These are phyloP conservation scores for Sugiyamaella neomexicana DNA, from an alignment of 1,139 yeast genomes.

Conservation along the genomic window DNA sequence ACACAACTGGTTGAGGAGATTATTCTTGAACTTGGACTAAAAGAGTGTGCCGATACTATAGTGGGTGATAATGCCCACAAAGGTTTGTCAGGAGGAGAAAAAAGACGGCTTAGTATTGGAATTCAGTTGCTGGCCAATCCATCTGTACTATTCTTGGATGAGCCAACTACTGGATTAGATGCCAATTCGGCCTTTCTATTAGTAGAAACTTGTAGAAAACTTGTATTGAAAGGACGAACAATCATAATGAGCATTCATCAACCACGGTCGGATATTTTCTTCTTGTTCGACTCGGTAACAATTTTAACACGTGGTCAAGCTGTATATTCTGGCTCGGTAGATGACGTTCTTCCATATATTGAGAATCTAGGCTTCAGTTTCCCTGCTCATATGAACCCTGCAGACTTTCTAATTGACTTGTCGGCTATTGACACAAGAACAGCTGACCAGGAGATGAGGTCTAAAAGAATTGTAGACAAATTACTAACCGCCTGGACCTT, in stretches of 20 bases:
- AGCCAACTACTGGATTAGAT: constrained; percentile 88
- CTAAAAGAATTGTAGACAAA: constrained; percentile 48
- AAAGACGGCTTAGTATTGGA: constrained; percentile 73
- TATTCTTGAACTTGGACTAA: constrained; percentile 59
- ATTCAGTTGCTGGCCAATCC: constrained; percentile 77
- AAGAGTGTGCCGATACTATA: constrained; percentile 57
- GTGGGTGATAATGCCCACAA: constrained; percentile 53
- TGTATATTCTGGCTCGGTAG: constrained; percentile 58
- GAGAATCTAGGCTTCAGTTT: constrained; percentile 47
- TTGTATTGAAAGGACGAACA: constrained; percentile 66
- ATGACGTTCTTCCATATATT: constrained; percentile 54
- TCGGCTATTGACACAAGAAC: constrained; percentile 64
- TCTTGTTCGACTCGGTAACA: constrained; percentile 67
- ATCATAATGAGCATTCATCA: constrained; percentile 78
- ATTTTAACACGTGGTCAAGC: constrained; percentile 66
- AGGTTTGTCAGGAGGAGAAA: constrained; percentile 83
- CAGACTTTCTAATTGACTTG: constrained; percentile 67
- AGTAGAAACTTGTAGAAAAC: constrained; percentile 59
- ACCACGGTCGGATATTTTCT: constrained; percentile 74
- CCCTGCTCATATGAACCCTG: constrained; percentile 54
- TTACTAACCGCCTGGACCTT: constrained; percentile 56
- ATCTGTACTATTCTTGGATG: constrained; percentile 74
- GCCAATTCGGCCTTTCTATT: constrained; percentile 71
- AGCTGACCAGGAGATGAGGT: constrained; percentile 45
- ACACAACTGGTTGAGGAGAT: constrained; percentile 56